Base-by-base conservation (phyloP, 805 yeast genomes). In the Zygosaccharomyces siamensis region DNA sequence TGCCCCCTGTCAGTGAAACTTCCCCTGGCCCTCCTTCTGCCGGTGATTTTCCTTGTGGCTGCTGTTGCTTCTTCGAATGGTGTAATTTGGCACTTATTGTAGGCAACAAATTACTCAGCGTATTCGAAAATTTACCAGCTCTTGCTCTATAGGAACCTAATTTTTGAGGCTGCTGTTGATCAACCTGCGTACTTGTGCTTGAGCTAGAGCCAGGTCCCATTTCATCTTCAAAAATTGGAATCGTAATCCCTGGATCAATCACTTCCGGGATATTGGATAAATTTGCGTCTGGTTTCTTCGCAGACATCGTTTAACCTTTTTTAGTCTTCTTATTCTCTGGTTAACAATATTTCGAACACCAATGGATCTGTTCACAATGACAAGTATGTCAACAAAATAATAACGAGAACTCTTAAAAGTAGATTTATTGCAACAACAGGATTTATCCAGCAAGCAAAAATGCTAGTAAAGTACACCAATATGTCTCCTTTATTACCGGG, bases 51-150 rank as follows among this genome's bases (percentile, higher is more conserved):
- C 26, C 26, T n/a, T 30, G 35, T 10, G 36, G 27, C 26, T 28
- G 37, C 8, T 28, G 44, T 24, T 30, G 44, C 24, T 60, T 62
- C 42, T 57, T 60, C 32, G 56, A 53, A 40, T 60, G 59, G 41
- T 66, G 70, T 24, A 67, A 48, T 47, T 62, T 67, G 3, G 71
- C 70, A 52, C 70, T 64, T 11, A 67, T 59, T 4, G 60, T 61
- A n/a, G 71, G 71, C 14, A 67, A 49, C 38, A 67, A 48, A 46
- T 61, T 66, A 39, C 66, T 62, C 44, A 67, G 52, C 6, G 67
- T 66, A 39, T 63, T 65, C 11, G 70, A 63, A 39, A 67, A 61
- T 38, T 61, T 64, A 5, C 67, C 67, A 3, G 67, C 64, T 37
- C 63, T 59, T n/a, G 64, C 57, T 40, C 70, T 56, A 39, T 66